Evolutionary conservation across 768 basidiomycete species (phyloP).

Genomic region (Suillus bovinus): DNA sequence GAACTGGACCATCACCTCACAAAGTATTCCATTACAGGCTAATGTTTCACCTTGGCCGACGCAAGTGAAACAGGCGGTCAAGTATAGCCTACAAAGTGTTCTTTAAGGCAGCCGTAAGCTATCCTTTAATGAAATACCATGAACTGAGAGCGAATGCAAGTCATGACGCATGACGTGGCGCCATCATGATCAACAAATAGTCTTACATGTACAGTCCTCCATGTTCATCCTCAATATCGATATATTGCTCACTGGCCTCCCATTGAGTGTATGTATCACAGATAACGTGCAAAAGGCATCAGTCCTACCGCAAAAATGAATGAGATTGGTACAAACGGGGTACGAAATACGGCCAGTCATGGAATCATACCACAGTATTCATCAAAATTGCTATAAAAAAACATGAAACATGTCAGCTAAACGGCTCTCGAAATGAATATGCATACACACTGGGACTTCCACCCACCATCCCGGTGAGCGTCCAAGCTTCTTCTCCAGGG

Average conservation of each 20-base stretch:
- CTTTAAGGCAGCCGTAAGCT: neutral
- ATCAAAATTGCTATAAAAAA: neutral
- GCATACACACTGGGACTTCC: neutral
- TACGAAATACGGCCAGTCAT: neutral
- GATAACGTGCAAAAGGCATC: neutral
- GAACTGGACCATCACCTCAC: neutral
- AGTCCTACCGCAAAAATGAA: neutral
- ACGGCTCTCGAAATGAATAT: neutral
- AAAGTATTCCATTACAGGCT: neutral
- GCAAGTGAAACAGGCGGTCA: neutral
- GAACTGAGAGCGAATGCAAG: neutral
- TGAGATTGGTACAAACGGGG: neutral
- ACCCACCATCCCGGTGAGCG: slow-evolving; percentile 7
- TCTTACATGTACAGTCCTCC: neutral
- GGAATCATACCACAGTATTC: neutral
- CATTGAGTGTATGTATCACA: neutral
- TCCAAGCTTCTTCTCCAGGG: neutral
- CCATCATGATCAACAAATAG: neutral
- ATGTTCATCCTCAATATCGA: neutral
- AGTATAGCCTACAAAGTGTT: neutral
- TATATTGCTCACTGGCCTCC: neutral
- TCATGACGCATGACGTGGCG: neutral
- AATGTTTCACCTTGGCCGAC: neutral
- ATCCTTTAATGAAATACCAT: neutral
- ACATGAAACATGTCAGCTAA: neutral